These are phyloP conservation scores for Arxiozyma telluris DNA, from an alignment of 1,139 yeast genomes.

Conservation along the genomic window DNA sequence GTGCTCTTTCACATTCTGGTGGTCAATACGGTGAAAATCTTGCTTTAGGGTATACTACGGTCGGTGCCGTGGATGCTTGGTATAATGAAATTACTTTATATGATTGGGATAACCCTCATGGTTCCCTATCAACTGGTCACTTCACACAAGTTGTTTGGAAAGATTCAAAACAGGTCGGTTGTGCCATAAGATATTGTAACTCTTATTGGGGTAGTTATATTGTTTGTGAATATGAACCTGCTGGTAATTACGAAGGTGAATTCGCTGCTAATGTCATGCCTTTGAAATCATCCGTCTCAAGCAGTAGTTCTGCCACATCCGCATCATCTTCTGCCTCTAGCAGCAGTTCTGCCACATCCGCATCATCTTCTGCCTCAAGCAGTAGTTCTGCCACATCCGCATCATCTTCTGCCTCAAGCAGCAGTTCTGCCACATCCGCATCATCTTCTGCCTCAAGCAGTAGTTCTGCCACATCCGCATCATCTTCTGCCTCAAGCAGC, in stretches of 20 bases:
- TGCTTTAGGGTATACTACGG: slow-evolving; percentile 43
- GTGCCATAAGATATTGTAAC: slow-evolving; percentile 49
- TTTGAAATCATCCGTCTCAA: slow-evolving; percentile 4
- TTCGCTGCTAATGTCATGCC: slow-evolving; percentile 46
- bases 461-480: no score
- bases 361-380: neutral
- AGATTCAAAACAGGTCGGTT: slow-evolving; percentile 46
- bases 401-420: neutral
- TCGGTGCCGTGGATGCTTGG: slow-evolving; percentile 53
- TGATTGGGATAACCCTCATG: slow-evolving; percentile 32
- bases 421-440: no score
- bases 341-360: neutral
- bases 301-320: neutral
- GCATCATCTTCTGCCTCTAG: neutral
- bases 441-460: neutral
- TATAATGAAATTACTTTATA: slow-evolving; percentile 49
- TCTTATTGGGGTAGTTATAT: slow-evolving; percentile 42
- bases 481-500: no score
- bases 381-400: neutral
- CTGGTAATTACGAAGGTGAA: slow-evolving; percentile 43
- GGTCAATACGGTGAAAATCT: slow-evolving; percentile 54
- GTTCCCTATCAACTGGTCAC: slow-evolving; percentile 43
- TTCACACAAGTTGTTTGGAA: slow-evolving; percentile 69
- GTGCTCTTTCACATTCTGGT: slow-evolving; percentile 50
- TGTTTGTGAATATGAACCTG: slow-evolving; percentile 55